Base-by-base conservation (phyloP, 169 alveolate genomes). In the Plasmodium vivax region DNA sequence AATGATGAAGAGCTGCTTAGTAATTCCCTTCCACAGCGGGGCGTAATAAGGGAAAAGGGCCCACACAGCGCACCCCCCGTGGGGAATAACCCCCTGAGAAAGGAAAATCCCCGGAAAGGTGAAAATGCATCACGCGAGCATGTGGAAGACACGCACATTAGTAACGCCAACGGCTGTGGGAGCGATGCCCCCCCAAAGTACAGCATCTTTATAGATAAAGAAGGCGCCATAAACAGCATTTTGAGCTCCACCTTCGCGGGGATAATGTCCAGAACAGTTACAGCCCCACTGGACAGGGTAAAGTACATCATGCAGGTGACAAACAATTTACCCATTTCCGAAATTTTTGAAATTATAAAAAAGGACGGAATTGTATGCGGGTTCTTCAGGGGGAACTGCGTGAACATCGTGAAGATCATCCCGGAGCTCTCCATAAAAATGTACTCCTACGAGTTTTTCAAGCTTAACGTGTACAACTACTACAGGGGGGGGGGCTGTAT, bases 341-440 rank as follows among this genome's bases (percentile, higher is more conserved):
- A 87, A 47, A 87, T 87, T 34, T 87, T 87, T n/a, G 27, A 87
- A 54, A 87, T 87, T 12, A 87, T 87, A 23, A 87, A 87, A 77
- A 87, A 87, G 34, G 93, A 87, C 23, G 93, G 93, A 32, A n/a
- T 58, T 10, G 23, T 87, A 7, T 87, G 93, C 41, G 93, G 93
- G 7, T 87, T 87, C 47, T 87, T 87, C 82, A n/a, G 93, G 32
- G 93, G 93, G 3, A 87, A 87, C 45, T 87, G 93, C 32, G 93
- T 87, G 43, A 87, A 87, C 10, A 87, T 87, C 45, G 93, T 87
- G 23, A 87, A 87, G 45, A 87, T 87, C 5, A 87, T 87, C 51
- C 93, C 93, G 27, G 93, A 87, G 47, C 54, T 87, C 12, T 87
- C 93, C 30, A 87, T 87, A 51, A 87, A 87, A 87, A 87, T 87